Conservation (phyloP, 2,329 filamentous ascomycete genomes). For the Onygenales sp. region DNA sequence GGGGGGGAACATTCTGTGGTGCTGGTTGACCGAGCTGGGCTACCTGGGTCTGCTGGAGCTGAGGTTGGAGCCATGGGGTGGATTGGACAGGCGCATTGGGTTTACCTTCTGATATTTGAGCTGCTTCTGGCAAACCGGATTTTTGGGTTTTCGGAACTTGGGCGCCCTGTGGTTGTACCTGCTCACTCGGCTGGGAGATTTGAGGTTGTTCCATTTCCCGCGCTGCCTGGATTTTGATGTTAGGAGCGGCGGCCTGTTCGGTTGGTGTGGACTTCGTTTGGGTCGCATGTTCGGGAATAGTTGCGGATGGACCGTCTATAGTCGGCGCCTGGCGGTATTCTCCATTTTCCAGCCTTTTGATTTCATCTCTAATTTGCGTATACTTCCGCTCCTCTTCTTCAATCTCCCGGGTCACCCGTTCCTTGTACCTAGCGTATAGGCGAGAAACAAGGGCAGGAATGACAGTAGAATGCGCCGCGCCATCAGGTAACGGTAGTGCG, state of each 20-base stretch:
- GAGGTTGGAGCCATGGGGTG: background rate
- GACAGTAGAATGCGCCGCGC: conserved; percentile 55
- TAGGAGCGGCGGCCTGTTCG: background rate
- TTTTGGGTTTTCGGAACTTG: background rate
- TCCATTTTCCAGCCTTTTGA: conserved; percentile 57
- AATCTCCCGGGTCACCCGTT: conserved; percentile 60
- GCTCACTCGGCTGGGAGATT: background rate
- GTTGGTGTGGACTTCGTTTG: background rate
- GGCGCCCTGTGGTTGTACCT: background rate
- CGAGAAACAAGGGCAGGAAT: conserved; percentile 62
- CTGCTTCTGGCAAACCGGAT: background rate
- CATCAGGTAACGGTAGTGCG: conserved; percentile 51
- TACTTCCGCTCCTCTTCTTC: conserved; percentile 63
- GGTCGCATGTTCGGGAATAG: background rate
- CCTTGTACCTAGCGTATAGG: conserved; percentile 66
- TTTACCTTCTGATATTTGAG: background rate
- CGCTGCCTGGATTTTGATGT: background rate
- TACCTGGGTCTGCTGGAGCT: conserved; percentile 3
- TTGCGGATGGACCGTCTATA: background rate
- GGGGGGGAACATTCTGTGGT: background rate
- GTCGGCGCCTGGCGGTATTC: conserved; percentile 38
- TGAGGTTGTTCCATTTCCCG: background rate
- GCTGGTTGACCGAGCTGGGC: conserved; percentile 5
- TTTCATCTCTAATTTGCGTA: conserved; percentile 55
- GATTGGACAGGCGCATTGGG: background rate